These are phyloP conservation scores for Symbiodinium pilosum DNA, from an alignment of 73 alveolate species.

Conservation along the genomic window DNA sequence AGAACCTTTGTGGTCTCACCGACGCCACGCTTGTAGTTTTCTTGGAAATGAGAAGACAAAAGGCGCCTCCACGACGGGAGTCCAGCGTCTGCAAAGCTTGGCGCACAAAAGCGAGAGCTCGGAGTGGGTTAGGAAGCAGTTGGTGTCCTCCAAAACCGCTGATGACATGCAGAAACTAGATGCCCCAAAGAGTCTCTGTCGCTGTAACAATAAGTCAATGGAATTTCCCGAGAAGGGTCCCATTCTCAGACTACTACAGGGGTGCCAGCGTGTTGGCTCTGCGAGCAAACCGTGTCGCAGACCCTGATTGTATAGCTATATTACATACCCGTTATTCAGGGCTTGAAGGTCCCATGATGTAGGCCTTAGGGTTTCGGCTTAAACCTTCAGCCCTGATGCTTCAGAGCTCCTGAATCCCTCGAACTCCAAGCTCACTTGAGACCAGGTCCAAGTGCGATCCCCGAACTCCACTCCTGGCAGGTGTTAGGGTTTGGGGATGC, in stretches of 20 bases:
- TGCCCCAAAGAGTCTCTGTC: background rate
- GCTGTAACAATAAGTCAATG: too few relatives aligned
- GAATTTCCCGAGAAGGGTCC: too few relatives aligned
- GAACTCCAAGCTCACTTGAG: constrained; percentile 17
- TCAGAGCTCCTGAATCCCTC: constrained; percentile 45
- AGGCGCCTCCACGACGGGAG: constrained; percentile 67
- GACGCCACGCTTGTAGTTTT: background rate
- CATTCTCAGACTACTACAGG: too few relatives aligned
- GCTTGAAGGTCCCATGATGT: too few relatives aligned
- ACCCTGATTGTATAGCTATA: too few relatives aligned
- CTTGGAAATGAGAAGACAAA: too few relatives aligned
- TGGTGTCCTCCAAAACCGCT: constrained; percentile 46
- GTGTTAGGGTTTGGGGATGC: background rate
- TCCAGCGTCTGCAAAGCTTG: constrained; percentile 49
- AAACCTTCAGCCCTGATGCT: too few relatives aligned
- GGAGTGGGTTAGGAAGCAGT: constrained; percentile 82
- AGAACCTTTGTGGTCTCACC: background rate
- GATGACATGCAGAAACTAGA: background rate
- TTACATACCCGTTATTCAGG: too few relatives aligned
- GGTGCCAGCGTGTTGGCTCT: background rate
- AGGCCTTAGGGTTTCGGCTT: too few relatives aligned
- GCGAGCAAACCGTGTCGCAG: background rate
- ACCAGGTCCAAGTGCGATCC: constrained; percentile 69
- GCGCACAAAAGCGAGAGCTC: constrained; percentile 56
- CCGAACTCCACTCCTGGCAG: constrained; percentile 1